phyloP scores from a whole-genome alignment of 306 rosid genomes.

The Vigna trinervia region DNA sequence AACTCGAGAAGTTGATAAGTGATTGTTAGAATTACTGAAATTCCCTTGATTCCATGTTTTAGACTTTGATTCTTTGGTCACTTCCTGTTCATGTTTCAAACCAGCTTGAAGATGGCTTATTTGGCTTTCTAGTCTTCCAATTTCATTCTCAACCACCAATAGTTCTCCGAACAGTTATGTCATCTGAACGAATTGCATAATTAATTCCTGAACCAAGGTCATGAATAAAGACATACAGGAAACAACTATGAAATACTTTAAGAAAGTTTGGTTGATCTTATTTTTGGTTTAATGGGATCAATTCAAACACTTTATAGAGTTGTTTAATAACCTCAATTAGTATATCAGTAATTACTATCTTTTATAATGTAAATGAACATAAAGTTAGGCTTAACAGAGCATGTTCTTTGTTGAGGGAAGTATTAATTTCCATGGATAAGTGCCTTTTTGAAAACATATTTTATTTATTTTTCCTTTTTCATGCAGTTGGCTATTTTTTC shows the following conservation, averaged over 20 bases:
- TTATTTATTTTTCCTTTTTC: background rate
- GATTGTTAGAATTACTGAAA: constrained; percentile 36
- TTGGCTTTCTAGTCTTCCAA: constrained; percentile 72
- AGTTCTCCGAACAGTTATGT: constrained; percentile 73
- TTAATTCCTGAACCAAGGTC: background rate
- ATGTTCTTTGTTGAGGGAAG: too few relatives aligned
- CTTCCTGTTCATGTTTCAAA: constrained; percentile 66
- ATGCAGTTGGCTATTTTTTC: background rate
- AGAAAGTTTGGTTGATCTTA: background rate
- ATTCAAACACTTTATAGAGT: too few relatives aligned
- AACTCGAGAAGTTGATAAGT: constrained; percentile 40
- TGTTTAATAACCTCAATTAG: too few relatives aligned
- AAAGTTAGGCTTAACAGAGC: too few relatives aligned
- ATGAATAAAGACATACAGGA: too few relatives aligned
- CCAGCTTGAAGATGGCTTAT: constrained; percentile 69
- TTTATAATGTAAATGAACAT: too few relatives aligned
- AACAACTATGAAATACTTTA: too few relatives aligned
- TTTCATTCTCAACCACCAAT: constrained; percentile 77
- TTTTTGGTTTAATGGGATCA: too few relatives aligned
- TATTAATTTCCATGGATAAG: too few relatives aligned
- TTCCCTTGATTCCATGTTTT: constrained; percentile 52
- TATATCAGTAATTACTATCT: too few relatives aligned
- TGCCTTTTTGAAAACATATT: too few relatives aligned
- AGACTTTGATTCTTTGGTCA: constrained; percentile 55
- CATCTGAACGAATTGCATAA: constrained; percentile 53